These are phyloP conservation scores for Mycena leptocephala DNA, from an alignment of 768 basidiomycete species.

Conservation along the genomic window DNA sequence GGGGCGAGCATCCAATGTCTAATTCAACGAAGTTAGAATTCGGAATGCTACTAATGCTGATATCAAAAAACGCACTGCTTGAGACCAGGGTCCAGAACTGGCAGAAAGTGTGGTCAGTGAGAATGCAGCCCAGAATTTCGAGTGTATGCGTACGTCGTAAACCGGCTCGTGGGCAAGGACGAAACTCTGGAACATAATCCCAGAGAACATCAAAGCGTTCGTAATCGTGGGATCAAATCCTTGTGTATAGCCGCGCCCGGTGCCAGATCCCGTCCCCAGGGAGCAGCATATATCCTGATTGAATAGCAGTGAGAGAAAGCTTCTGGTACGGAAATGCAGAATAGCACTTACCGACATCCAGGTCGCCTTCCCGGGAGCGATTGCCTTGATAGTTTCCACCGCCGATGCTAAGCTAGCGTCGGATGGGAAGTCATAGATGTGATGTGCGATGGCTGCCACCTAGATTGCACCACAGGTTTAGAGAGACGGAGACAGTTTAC, in stretches of 20 bases:
- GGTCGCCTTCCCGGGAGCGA: slow-evolving; percentile 50
- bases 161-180: slow-evolving; percentile 54
- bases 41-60: slow-evolving; percentile 27
- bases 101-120: background rate
- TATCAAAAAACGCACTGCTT: slow-evolving; percentile 44
- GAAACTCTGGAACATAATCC: slow-evolving; percentile 57
- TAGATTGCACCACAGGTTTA: no score
- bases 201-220: slow-evolving; percentile 58
- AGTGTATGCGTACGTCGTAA: slow-evolving; percentile 55
- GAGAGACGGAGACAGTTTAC: no score
- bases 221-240: slow-evolving; percentile 59
- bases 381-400: slow-evolving; percentile 43
- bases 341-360: slow-evolving; percentile 56
- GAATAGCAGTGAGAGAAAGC: background rate
- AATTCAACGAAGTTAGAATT: slow-evolving; percentile 4
- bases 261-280: slow-evolving; percentile 51
- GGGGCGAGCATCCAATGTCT: slow-evolving; percentile 59
- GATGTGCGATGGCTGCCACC: slow-evolving; percentile 59
- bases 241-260: slow-evolving; percentile 50
- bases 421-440: slow-evolving; percentile 63
- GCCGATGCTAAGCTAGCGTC: slow-evolving; percentile 53
- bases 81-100: slow-evolving; percentile 60
- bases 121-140: no score
- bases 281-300: slow-evolving; percentile 57
- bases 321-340: no score